phyloP scores from a whole-genome alignment of 2,329 filamentous ascomycete genomes.

The Neonectria sp. region DNA sequence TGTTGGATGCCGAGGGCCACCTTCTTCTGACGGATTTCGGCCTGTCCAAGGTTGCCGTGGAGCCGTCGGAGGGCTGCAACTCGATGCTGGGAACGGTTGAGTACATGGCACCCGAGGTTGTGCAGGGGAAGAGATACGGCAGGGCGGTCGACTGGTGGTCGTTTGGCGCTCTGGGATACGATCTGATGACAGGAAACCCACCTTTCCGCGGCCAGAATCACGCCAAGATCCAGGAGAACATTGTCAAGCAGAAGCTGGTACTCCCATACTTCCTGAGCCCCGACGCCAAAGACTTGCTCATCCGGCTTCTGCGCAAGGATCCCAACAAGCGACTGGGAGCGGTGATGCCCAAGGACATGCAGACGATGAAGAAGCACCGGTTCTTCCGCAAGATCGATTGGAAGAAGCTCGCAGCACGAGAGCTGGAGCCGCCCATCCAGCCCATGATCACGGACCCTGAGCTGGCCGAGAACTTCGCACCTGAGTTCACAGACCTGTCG shows the following conservation, averaged over 20 bases:
- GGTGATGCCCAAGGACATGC: slow-evolving; percentile 90
- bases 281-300: slow-evolving; percentile 95
- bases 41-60: slow-evolving; percentile 92
- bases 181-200: slow-evolving; percentile 91
- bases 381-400: slow-evolving; percentile 99
- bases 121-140: slow-evolving; percentile 90
- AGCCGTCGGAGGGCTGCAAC: slow-evolving; percentile 77
- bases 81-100: slow-evolving; percentile 96
- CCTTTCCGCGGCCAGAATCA: slow-evolving; percentile 94
- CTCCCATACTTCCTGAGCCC: slow-evolving; percentile 92
- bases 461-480: slow-evolving; percentile 94
- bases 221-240: slow-evolving; percentile 95
- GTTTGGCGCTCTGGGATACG: slow-evolving; percentile 91
- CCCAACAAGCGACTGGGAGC: slow-evolving; percentile 90
- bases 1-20: slow-evolving; percentile 92
- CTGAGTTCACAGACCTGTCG: slow-evolving; percentile 90
- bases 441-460: slow-evolving; percentile 96
- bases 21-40: slow-evolving; percentile 97
- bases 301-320: slow-evolving; percentile 90
- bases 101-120: slow-evolving; percentile 98
- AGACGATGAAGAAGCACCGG: slow-evolving; percentile 88
- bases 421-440: slow-evolving; percentile 90
- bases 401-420: slow-evolving; percentile 85
- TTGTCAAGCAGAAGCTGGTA: slow-evolving; percentile 90
- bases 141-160: slow-evolving; percentile 99